A percentile compares a stretch with the other conserved stretches of the same genome.
These are phyloP conservation scores for Fermentozyma sake DNA, from an alignment of 1,139 yeast genomes.

Conservation along the genomic window DNA sequence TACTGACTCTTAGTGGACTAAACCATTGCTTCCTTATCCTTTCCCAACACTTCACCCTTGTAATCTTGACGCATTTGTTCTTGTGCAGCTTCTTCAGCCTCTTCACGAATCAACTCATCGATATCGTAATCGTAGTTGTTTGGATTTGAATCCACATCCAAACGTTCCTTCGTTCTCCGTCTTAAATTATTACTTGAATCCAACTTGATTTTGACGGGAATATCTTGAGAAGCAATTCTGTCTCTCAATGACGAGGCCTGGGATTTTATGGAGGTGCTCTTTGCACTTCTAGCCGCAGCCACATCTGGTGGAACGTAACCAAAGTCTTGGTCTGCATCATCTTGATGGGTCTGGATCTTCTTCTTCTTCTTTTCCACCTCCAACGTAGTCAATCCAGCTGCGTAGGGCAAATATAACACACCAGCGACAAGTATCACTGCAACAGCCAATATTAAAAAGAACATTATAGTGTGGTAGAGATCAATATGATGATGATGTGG, in stretches of 20 bases:
- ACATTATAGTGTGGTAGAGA: slow-evolving; percentile 18
- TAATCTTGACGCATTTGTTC: slow-evolving; percentile 24
- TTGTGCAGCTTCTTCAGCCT: slow-evolving; percentile 12
- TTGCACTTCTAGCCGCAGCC: slow-evolving; percentile 5
- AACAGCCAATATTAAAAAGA: slow-evolving; percentile 20
- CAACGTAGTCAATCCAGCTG: slow-evolving; percentile 34
- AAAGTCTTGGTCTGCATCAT: slow-evolving; percentile 8
- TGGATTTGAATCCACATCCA: slow-evolving; percentile 23
- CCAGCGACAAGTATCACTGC: slow-evolving; percentile 27
- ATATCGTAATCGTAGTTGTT: slow-evolving; percentile 49
- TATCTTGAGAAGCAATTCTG: slow-evolving; percentile 32
- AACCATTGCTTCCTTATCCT: slow-evolving; percentile 29
- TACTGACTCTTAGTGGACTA: slow-evolving; percentile 5
- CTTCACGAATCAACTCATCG: slow-evolving; percentile 37
- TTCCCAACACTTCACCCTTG: slow-evolving; percentile 23
- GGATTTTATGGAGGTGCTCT: slow-evolving; percentile 6
- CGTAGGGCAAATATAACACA: slow-evolving; percentile 33
- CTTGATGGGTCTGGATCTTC: slow-evolving; percentile 6
- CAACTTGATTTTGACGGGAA: slow-evolving; percentile 32
- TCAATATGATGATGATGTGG: slow-evolving; percentile 10
- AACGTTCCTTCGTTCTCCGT: slow-evolving; percentile 12
- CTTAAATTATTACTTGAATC: slow-evolving; percentile 8
- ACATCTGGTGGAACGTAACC: slow-evolving; percentile 45
- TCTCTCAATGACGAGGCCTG: slow-evolving; percentile 29
- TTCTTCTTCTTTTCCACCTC: slow-evolving; percentile 16